phyloP scores from a whole-genome alignment of 331 rosid genomes.

The Malus hybrid region DNA sequence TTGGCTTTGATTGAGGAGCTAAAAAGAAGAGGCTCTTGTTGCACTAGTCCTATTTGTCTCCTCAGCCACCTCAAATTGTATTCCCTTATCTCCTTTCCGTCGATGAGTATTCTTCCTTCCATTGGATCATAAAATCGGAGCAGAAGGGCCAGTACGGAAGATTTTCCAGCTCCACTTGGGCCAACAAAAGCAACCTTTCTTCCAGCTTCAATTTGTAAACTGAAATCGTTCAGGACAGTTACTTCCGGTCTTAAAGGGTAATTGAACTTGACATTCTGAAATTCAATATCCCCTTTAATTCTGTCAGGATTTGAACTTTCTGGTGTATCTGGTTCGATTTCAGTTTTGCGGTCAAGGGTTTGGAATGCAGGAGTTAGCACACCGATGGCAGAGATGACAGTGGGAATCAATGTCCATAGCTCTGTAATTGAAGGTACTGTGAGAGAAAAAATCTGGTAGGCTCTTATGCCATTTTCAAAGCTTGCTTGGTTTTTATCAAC shows the following conservation, averaged over 20 bases:
- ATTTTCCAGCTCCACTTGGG: conserved; percentile 87
- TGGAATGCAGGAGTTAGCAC: conserved; percentile 69
- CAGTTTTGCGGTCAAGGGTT: conserved; percentile 68
- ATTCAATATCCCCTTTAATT: conserved; percentile 55
- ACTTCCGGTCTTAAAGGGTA: conserved; percentile 72
- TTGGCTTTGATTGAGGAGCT: conserved; percentile 66
- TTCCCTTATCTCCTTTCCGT: conserved; percentile 54
- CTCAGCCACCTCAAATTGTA: conserved; percentile 76
- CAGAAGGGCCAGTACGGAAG: conserved; percentile 68
- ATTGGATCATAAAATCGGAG: conserved; percentile 72
- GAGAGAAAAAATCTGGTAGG: conserved; percentile 90
- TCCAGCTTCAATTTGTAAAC: conserved; percentile 63
- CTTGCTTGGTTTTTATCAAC: conserved; percentile 46
- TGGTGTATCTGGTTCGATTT: conserved; percentile 56
- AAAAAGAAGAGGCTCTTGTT: conserved; percentile 87
- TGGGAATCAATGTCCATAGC: conserved; percentile 74
- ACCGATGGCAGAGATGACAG: conserved; percentile 71
- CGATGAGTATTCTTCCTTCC: conserved; percentile 54
- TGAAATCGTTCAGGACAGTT: conserved; percentile 57
- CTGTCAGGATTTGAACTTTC: conserved; percentile 33
- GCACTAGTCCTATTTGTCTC: conserved; percentile 73
- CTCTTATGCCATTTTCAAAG: conserved; percentile 63
- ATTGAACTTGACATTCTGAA: conserved; percentile 46
- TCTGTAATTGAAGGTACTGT: conserved; percentile 93
- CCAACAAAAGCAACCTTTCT: conserved; percentile 73